Percentiles rank a stretch among this genome's conserved stretches.
Conservation (phyloP, 2,329 filamentous ascomycete genomes). For the Botrytis tulipae region DNA sequence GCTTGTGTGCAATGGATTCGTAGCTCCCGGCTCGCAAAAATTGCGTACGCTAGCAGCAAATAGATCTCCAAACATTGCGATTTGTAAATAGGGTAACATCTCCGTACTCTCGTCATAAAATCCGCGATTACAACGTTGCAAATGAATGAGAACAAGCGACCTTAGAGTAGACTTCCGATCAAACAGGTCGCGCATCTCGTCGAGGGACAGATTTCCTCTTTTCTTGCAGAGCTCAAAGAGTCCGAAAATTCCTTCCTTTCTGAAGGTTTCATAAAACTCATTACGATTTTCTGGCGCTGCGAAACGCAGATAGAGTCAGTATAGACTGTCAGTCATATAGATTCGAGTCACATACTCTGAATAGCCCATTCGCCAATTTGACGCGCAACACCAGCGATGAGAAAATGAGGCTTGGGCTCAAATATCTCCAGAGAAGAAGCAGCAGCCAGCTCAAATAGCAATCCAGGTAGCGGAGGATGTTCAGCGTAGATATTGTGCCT, state of each 20-base stretch:
- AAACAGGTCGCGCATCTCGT: neutral
- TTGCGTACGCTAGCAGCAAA: neutral
- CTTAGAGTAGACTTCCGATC: neutral
- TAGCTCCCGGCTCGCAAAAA: neutral
- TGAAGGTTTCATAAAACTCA: neutral
- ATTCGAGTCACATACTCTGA: too few relatives aligned
- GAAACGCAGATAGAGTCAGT: too few relatives aligned
- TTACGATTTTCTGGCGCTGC: neutral
- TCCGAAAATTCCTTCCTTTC: neutral
- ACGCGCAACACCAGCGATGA: neutral
- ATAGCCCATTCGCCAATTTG: neutral
- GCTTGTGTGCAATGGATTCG: neutral
- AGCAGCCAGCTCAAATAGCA: neutral
- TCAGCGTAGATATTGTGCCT: neutral
- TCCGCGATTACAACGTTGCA: neutral
- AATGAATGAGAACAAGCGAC: neutral
- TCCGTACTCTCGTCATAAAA: too few relatives aligned
- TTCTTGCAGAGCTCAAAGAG: neutral
- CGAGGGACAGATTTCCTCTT: neutral
- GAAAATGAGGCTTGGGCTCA: neutral
- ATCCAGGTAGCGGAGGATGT: neutral
- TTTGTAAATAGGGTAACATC: neutral
- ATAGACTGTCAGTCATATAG: too few relatives aligned
- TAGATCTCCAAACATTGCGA: neutral
- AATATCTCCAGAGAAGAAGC: too few relatives aligned